Percentiles rank a stretch among this genome's conserved stretches.
Conservation (phyloP, 2,329 filamentous ascomycete species). For the Huntiella decipiens region DNA sequence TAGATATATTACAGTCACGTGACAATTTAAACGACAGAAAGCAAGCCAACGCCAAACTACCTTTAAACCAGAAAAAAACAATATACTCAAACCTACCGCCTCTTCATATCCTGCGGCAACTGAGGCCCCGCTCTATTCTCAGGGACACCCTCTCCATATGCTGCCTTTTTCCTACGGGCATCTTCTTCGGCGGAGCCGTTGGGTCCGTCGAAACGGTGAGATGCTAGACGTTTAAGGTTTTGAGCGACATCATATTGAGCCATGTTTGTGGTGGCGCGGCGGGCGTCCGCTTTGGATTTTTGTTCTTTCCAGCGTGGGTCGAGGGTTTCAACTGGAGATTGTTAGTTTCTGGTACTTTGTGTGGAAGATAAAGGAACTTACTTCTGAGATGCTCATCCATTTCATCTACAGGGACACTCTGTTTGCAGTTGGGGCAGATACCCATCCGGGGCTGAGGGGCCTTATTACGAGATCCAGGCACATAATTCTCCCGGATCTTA, state of each 20-base stretch:
- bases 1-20: no score
- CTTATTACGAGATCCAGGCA: conserved; percentile 58
- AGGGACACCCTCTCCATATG: conserved; percentile 12
- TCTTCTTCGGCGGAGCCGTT: conserved; percentile 58
- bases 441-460: conserved; percentile 35
- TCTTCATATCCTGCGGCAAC: conserved; percentile 5
- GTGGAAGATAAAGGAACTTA: conserved; percentile 22
- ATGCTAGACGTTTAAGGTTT: conserved; percentile 87
- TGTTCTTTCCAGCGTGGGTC: conserved; percentile 95
- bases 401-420: conserved; percentile 72
- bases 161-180: conserved; percentile 55
- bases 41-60: no score
- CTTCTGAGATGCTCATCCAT: conserved; percentile 84
- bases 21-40: no score
- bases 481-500: conserved; percentile 87
- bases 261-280: conserved; percentile 70
- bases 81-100: not conserved
- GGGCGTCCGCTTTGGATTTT: conserved; percentile 69
- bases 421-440: conserved; percentile 82
- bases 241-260: conserved; percentile 75
- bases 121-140: conserved; percentile 7
- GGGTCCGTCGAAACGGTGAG: conserved; percentile 64
- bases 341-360: conserved; percentile 18
- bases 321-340: conserved; percentile 57
- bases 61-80: not conserved